Percentiles rank a stretch among this genome's conserved stretches.
Evolutionary conservation across 2,329 filamentous ascomycete species (phyloP).

Genomic region (Ophiostoma piceae): DNA sequence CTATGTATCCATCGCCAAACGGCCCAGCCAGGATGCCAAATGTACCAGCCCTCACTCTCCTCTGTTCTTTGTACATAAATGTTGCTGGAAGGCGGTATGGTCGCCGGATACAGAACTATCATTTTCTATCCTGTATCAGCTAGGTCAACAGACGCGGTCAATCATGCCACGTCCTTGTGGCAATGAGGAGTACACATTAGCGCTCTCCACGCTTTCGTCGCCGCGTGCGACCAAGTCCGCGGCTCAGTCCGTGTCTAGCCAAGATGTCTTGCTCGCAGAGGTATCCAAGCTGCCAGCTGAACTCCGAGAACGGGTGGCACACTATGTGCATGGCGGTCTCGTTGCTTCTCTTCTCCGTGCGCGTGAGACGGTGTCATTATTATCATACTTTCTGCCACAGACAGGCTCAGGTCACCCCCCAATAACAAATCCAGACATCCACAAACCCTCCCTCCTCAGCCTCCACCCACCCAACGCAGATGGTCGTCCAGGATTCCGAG

Average conservation of each 20-base stretch:
- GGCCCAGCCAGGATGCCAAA: constrained; percentile 18
- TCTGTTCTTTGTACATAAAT: constrained; percentile 21
- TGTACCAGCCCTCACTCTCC: constrained; percentile 5
- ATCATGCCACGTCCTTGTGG: constrained; percentile 17
- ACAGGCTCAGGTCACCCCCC: too few species aligned
- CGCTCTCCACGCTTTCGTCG: constrained; percentile 17
- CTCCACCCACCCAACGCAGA: neutral
- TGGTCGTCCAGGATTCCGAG: neutral
- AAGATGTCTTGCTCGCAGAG: constrained; percentile 15
- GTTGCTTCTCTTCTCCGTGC: constrained; percentile 21
- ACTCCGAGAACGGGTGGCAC: neutral
- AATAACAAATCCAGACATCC: neutral
- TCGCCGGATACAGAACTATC: neutral
- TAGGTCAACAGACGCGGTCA: constrained; percentile 21
- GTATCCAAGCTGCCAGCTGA: constrained; percentile 18
- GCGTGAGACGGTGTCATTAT: constrained; percentile 15
- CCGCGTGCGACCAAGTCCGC: neutral
- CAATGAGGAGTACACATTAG: constrained; percentile 15
- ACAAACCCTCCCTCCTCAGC: neutral
- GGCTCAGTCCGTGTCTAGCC: neutral
- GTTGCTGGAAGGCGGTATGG: constrained; percentile 20
- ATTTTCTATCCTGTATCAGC: constrained; percentile 14
- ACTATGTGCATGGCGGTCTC: constrained; percentile 17
- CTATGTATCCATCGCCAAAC: constrained; percentile 15
- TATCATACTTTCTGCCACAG: neutral